Evolutionary conservation across 306 rosid species (phyloP), one percentile per base, ranked within the genome.

Genomic region (Ormosia semicastrata): DNA sequence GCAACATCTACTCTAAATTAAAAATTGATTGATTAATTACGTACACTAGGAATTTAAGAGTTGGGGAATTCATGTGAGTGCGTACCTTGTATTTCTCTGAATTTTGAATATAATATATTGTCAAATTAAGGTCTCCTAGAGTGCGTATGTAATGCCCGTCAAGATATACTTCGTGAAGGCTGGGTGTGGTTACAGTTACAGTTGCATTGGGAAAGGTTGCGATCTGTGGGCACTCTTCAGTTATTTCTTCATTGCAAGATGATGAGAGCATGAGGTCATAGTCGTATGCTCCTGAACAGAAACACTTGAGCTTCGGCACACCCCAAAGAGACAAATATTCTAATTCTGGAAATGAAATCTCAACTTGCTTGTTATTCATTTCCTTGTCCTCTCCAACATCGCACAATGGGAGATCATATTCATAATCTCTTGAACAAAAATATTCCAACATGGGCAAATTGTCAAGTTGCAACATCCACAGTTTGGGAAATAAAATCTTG

Each of bases 321-420:
- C 0, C 5, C 0, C 0, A 0, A 8, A 78, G 0, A 0, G 0
- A 0, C n/a, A 77, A 52, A 0, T 4, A 0, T 12, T 30, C 3
- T 40, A 78, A 40, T 8, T 66, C 5, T 37, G 82, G 75, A 66
- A 77, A 30, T 39, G 41, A 66, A 68, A 77, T 66, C 3, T 66
- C 41, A 37, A 18, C 6, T 8, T 52, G 30, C 3, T 70, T 46
- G 11, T 47, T 13, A 46, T 12, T 44, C 8, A 46, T 11, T 46
- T 32, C 43, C 10, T 9, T 32, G 3, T 47, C 44, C n/a, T 49
- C 60, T 70, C 12, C 59, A 14, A 12, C 60, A 30, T 46, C 15
- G 3, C 58, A 75, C 12, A 75, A 59, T 43, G 70, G 70, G 43
- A 78, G 24, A 39, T 36, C 69, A 39, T 34, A 64, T 30, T 36